Percentiles rank a stretch among this genome's conserved stretches.
These are phyloP conservation scores for Phytophthora constricta DNA, from an alignment of 352 stramenopile genomes.

Conservation along the genomic window DNA sequence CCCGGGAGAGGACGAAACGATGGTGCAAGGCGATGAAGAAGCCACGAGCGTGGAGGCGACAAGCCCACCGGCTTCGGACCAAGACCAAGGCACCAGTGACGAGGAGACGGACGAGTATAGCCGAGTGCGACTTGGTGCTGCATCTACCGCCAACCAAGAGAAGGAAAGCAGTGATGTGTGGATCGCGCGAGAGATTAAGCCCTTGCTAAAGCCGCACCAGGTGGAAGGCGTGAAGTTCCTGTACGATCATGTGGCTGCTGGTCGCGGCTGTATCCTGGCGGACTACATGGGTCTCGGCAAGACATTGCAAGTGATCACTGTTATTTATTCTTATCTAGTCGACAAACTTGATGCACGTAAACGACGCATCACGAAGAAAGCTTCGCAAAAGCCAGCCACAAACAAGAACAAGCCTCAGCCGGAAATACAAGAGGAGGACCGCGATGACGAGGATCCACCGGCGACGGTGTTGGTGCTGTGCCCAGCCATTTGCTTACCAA, in stretches of 20 bases:
- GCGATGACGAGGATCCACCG: slow-evolving; percentile 18
- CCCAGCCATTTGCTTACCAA: slow-evolving; percentile 96
- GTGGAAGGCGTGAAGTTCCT: slow-evolving; percentile 77
- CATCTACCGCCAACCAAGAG: slow-evolving; percentile 5
- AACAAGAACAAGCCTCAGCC: neutral
- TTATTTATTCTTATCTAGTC: slow-evolving; percentile 83
- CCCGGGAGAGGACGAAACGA: slow-evolving; percentile 55
- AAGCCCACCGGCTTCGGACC: slow-evolving; percentile 40
- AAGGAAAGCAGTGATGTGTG: slow-evolving; percentile 41
- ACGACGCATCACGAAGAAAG: slow-evolving; percentile 2
- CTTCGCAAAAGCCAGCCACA: neutral
- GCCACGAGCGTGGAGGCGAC: slow-evolving; percentile 49
- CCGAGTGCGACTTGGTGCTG: slow-evolving; percentile 51
- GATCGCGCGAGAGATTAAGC: slow-evolving; percentile 81
- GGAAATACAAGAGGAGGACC: neutral
- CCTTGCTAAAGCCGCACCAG: slow-evolving; percentile 81
- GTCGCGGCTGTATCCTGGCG: slow-evolving; percentile 84
- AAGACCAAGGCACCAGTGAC: slow-evolving; percentile 25
- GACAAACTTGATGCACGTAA: slow-evolving; percentile 45
- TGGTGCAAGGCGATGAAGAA: slow-evolving; percentile 42
- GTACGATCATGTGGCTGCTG: slow-evolving; percentile 52
- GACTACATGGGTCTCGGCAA: slow-evolving; percentile 93
- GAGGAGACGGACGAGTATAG: slow-evolving; percentile 57
- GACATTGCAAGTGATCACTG: slow-evolving; percentile 87
- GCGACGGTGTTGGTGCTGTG: slow-evolving; percentile 92